A percentile compares a stretch with the other conserved stretches of the same genome.
Conservation (phyloP, 2,329 filamentous ascomycete species). For the Trichoderma oligosporum region DNA sequence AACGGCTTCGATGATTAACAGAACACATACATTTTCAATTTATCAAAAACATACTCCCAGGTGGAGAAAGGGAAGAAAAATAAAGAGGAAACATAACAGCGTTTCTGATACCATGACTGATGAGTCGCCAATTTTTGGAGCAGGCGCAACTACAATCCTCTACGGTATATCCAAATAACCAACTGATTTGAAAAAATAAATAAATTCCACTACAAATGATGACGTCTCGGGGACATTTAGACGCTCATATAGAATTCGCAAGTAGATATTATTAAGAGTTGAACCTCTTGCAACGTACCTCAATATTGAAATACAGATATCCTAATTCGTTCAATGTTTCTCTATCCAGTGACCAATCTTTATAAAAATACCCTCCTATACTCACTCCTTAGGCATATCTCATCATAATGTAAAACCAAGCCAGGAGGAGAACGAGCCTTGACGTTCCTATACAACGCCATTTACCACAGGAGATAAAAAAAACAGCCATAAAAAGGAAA, state of each 20-base stretch:
- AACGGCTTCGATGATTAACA: conserved; percentile 39
- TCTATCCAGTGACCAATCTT: not conserved
- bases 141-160: not conserved
- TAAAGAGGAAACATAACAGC: not conserved
- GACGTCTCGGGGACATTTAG: not conserved
- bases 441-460: not conserved
- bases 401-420: no score
- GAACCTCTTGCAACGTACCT: not conserved
- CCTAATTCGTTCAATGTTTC: not conserved
- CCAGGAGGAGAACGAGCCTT: no score
- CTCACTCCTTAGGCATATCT: no score
- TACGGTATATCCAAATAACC: not conserved
- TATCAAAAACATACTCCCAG: not conserved
- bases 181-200: no score
- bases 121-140: not conserved
- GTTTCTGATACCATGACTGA: not conserved
- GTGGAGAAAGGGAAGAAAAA: not conserved
- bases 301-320: not conserved
- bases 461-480: not conserved
- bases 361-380: not conserved
- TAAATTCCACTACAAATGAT: not conserved
- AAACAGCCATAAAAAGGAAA: not conserved
- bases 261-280: not conserved
- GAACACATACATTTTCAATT: not conserved
- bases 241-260: not conserved